phyloP scores from a whole-genome alignment of 2,329 filamentous ascomycete genomes.

The Madurella fahalii region DNA sequence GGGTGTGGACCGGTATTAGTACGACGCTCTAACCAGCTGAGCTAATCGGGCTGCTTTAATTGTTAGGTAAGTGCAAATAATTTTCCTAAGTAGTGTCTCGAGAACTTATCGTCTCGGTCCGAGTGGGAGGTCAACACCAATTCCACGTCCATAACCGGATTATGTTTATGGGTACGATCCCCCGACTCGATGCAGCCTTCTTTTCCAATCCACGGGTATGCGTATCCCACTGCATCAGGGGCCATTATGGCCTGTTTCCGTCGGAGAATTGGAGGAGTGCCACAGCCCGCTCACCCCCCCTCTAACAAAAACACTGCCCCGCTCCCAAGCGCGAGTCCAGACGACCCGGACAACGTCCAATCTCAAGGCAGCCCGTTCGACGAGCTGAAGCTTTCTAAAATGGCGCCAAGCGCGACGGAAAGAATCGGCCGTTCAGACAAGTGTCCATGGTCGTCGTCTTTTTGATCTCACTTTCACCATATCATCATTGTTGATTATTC shows the following conservation, averaged over 20 bases:
- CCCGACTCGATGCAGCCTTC: background rate
- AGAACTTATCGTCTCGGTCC: no score
- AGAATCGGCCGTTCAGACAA: background rate
- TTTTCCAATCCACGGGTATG: no score
- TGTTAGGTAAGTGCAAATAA: background rate
- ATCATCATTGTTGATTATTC: no score
- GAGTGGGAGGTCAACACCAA: no score
- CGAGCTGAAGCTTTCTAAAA: slow-evolving; percentile 15
- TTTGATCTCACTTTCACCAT: background rate
- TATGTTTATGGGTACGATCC: background rate
- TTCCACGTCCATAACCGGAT: no score
- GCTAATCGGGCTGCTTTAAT: slow-evolving; percentile 23
- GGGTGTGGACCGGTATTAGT: slow-evolving; percentile 22
- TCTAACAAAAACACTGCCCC: slow-evolving; percentile 10
- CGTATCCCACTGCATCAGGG: no score
- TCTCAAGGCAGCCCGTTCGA: background rate
- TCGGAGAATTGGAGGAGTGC: background rate
- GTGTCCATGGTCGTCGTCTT: background rate
- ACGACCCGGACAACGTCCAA: no score
- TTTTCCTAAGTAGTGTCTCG: no score
- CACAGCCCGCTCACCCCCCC: background rate
- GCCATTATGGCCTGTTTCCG: no score
- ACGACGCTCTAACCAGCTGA: slow-evolving; percentile 30
- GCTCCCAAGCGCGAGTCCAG: background rate
- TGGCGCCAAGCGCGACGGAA: slow-evolving; percentile 9